Percentiles rank a stretch among this genome's conserved stretches.
Conservation (phyloP, 148 eudicot genomes). For the Cornus florida region DNA sequence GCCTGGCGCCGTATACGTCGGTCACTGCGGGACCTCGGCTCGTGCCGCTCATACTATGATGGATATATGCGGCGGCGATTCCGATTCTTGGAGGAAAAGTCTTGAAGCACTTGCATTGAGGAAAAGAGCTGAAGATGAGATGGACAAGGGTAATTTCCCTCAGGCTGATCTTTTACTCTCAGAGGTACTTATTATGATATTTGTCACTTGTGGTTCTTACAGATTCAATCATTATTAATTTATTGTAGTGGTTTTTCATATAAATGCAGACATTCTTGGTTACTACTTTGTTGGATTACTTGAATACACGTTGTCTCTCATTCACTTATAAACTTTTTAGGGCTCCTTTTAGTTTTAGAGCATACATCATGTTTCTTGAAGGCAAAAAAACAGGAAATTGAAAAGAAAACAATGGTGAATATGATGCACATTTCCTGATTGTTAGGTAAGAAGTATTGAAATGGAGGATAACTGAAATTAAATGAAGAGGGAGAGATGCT, state of each 20-base stretch:
- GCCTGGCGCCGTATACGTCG: constrained; percentile 37
- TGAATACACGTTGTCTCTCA: too few relatives aligned
- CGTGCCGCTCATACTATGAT: constrained; percentile 45
- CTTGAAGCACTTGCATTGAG: constrained; percentile 74
- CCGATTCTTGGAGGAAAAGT: constrained; percentile 33
- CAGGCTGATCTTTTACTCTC: constrained; percentile 57
- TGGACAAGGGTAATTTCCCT: constrained; percentile 27
- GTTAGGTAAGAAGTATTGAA: too few relatives aligned
- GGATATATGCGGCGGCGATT: constrained; percentile 29
- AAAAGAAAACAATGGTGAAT: too few relatives aligned
- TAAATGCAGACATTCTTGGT: too few relatives aligned
- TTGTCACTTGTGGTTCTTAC: neutral
- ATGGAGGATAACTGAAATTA: too few relatives aligned
- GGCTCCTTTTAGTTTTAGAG: too few relatives aligned
- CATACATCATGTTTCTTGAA: too few relatives aligned
- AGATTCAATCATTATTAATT: neutral
- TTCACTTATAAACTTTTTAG: too few relatives aligned
- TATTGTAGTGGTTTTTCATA: neutral
- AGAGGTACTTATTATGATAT: constrained; percentile 32
- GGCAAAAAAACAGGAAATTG: too few relatives aligned
- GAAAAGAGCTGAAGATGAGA: constrained; percentile 64
- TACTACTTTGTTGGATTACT: too few relatives aligned
- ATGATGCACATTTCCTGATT: too few relatives aligned
- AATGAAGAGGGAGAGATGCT: too few relatives aligned
- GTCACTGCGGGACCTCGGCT: constrained; percentile 67